These are phyloP conservation scores for Castanea crenata DNA, from an alignment of 306 rosid genomes.

Conservation along the genomic window DNA sequence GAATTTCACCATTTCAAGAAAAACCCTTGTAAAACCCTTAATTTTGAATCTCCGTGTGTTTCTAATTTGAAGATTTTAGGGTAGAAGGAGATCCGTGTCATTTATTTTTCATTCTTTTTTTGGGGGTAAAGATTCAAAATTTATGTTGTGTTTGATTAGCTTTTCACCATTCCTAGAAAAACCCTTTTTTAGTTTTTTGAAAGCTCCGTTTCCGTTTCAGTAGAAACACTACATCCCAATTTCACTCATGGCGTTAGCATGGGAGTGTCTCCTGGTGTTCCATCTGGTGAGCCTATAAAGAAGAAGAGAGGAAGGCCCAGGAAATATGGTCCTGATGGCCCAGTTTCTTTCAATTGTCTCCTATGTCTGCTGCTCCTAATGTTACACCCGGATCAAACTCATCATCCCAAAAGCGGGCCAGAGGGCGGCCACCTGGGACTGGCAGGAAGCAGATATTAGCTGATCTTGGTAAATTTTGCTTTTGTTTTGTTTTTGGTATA, in stretches of 20 bases:
- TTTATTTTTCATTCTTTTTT: neutral
- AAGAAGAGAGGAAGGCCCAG: constrained; percentile 95
- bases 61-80: constrained; percentile 27
- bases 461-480: constrained; percentile 55
- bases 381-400: constrained; percentile 47
- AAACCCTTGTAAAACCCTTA: constrained; percentile 35
- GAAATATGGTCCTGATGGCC: constrained; percentile 81
- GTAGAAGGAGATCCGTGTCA: constrained; percentile 19
- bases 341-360: constrained; percentile 75
- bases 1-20: constrained; percentile 25
- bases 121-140: constrained; percentile 24
- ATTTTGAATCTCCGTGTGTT: constrained; percentile 13
- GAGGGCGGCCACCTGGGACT: constrained; percentile 86
- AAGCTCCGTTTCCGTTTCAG: constrained; percentile 24
- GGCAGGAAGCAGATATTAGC: constrained; percentile 94
- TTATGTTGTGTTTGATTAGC: neutral
- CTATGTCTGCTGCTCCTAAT: constrained; percentile 57
- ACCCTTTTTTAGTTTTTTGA: constrained; percentile 5
- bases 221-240: constrained; percentile 47
- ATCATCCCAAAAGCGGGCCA: constrained; percentile 42
- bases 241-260: constrained; percentile 52
- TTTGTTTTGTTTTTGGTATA: neutral
- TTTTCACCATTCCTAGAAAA: constrained; percentile 15
- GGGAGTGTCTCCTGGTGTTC: constrained; percentile 45
- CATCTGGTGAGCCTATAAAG: constrained; percentile 70